These are phyloP conservation scores for Porcisia hertigi DNA, from an alignment of 208 protist genomes.

Conservation along the genomic window DNA sequence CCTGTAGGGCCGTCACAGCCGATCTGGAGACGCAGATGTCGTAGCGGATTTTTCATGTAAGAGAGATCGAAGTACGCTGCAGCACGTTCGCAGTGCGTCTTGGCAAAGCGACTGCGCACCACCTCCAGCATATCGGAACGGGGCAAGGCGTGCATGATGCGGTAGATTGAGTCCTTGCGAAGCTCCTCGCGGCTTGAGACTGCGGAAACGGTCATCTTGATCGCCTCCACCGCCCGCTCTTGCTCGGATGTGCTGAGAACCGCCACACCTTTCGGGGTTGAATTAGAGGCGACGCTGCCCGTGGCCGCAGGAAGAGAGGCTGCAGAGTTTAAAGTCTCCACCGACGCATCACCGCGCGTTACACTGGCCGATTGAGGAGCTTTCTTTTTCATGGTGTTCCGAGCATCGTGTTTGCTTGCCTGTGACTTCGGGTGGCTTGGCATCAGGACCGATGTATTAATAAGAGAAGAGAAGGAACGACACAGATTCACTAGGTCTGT, in stretches of 20 bases:
- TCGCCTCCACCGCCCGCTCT: constrained; percentile 18
- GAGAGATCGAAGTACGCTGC: constrained; percentile 71
- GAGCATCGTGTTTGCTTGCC: neutral
- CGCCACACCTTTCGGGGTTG: no score
- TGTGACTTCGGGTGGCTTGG: neutral
- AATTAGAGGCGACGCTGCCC: neutral
- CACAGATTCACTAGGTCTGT: neutral
- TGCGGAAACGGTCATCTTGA: constrained; percentile 15
- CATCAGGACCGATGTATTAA: neutral
- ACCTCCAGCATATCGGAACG: constrained; percentile 87
- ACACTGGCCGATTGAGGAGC: neutral
- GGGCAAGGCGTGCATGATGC: constrained; percentile 80
- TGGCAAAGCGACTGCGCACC: constrained; percentile 69
- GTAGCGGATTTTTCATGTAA: constrained; percentile 80
- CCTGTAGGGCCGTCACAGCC: constrained; percentile 72
- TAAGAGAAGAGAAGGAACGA: neutral
- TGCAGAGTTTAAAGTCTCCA: neutral
- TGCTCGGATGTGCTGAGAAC: constrained; percentile 7
- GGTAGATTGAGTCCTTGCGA: constrained; percentile 73
- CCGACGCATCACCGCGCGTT: neutral
- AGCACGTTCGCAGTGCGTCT: constrained; percentile 69
- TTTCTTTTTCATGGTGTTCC: neutral
- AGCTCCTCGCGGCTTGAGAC: constrained; percentile 18
- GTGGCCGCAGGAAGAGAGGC: neutral
- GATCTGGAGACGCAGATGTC: constrained; percentile 77